Evolutionary conservation across 768 basidiomycete genomes (phyloP).

Genomic region (Lentinula raphanica): DNA sequence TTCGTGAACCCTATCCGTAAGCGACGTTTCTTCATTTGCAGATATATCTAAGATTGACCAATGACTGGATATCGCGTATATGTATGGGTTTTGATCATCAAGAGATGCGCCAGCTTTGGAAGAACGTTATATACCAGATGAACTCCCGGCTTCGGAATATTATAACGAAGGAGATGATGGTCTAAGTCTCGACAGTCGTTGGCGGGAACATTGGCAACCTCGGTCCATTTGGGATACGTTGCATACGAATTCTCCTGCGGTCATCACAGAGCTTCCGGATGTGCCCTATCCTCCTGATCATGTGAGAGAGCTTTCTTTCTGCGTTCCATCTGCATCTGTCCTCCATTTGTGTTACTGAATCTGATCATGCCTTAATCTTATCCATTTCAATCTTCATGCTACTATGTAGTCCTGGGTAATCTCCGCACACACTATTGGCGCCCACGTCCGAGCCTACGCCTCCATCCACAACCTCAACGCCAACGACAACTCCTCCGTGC

Average conservation of each 20-base stretch:
- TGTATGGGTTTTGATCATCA: too few species aligned
- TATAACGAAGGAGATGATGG: conserved; percentile 15
- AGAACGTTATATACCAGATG: conserved; percentile 4
- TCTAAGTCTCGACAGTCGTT: conserved; percentile 9
- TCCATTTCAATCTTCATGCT: neutral
- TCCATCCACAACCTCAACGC: conserved; percentile 25
- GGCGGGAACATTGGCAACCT: conserved; percentile 17
- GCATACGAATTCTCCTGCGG: conserved; percentile 14
- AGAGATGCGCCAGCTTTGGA: conserved; percentile 3
- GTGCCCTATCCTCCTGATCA: conserved; percentile 15
- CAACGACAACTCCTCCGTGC: conserved; percentile 19
- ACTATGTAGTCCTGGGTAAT: conserved; percentile 14
- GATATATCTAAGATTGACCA: too few species aligned
- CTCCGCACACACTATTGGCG: conserved; percentile 15
- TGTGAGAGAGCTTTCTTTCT: too few species aligned
- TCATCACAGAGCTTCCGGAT: conserved; percentile 18
- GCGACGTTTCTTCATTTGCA: too few species aligned
- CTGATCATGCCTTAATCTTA: too few species aligned
- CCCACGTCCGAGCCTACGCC: conserved; percentile 28
- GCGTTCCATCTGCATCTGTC: neutral
- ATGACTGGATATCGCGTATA: neutral
- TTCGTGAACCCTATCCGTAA: conserved; percentile 17
- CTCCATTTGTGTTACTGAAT: too few species aligned
- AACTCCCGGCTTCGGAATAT: conserved; percentile 9
- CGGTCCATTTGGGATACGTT: conserved; percentile 15